phyloP scores from a whole-genome alignment of 2,329 filamentous ascomycete genomes.

The Pezicula carpinea region DNA sequence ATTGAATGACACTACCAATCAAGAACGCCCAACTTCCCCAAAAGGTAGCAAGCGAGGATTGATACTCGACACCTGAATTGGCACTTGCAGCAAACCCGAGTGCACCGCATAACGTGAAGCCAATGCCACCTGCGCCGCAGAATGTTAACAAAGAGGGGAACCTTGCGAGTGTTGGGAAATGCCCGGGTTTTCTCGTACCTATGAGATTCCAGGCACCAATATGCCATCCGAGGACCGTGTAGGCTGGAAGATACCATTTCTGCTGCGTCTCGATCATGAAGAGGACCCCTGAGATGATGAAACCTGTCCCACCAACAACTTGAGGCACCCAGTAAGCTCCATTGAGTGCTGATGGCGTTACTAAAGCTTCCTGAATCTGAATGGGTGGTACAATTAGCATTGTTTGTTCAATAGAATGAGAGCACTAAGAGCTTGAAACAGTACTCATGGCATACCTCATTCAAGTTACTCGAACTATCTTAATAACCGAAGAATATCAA shows the following conservation, averaged over 20 bases:
- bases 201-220: slow-evolving; percentile 63
- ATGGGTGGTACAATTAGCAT: too few species aligned
- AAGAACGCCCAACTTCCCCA: slow-evolving; percentile 46
- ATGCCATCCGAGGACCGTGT: slow-evolving; percentile 58
- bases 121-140: slow-evolving; percentile 32
- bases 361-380: slow-evolving; percentile 44
- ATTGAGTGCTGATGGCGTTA: slow-evolving; percentile 37
- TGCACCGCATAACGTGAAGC: slow-evolving; percentile 58
- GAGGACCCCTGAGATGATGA: slow-evolving; percentile 51
- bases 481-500: too few species aligned
- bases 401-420: too few species aligned
- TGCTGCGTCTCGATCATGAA: slow-evolving; percentile 65
- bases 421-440: too few species aligned
- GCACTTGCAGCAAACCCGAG: slow-evolving; percentile 41
- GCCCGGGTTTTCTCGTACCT: slow-evolving; percentile 35
- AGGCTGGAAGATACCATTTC: slow-evolving; percentile 57
- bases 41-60: slow-evolving; percentile 44
- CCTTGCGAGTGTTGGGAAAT: background rate
- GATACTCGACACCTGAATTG: slow-evolving; percentile 38
- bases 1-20: slow-evolving; percentile 42
- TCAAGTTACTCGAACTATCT: too few species aligned
- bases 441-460: too few species aligned
- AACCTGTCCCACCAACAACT: slow-evolving; percentile 57
- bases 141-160: background rate
- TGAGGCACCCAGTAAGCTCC: slow-evolving; percentile 60